These are phyloP conservation scores for Aureobasidium vineae DNA, from an alignment of 2,329 filamentous ascomycete genomes.

Conservation along the genomic window DNA sequence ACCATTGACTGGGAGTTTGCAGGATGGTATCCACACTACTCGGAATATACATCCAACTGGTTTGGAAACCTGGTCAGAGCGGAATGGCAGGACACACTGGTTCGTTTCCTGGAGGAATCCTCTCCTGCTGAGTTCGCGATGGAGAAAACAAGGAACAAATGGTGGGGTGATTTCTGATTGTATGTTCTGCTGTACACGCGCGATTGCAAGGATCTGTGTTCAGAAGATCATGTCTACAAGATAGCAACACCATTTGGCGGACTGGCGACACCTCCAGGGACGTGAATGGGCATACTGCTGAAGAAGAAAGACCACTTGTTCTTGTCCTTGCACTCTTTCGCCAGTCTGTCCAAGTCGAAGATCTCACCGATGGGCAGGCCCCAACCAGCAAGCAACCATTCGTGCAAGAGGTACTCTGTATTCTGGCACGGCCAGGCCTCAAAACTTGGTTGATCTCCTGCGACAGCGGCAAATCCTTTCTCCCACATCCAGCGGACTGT, in stretches of 20 bases:
- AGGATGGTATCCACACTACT: slow-evolving; percentile 51
- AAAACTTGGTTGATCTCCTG: slow-evolving; percentile 62
- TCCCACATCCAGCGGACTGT: slow-evolving; percentile 46
- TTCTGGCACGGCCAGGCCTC: slow-evolving; percentile 57
- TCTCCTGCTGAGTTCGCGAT: slow-evolving; percentile 43
- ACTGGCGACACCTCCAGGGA: slow-evolving; percentile 29
- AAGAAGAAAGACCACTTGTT: slow-evolving; percentile 36
- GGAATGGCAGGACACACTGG: slow-evolving; percentile 40
- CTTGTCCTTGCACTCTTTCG: slow-evolving; percentile 34
- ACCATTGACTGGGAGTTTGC: slow-evolving; percentile 51
- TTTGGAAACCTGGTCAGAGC: slow-evolving; percentile 44
- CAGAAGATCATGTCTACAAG: not conserved
- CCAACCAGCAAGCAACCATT: slow-evolving; percentile 31
- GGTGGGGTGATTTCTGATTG: slow-evolving; percentile 6
- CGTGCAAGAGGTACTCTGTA: slow-evolving; percentile 35
- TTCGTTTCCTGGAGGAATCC: slow-evolving; percentile 39
- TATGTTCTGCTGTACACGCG: no score
- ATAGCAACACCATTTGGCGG: slow-evolving; percentile 32
- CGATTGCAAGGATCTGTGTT: no score
- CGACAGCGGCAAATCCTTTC: slow-evolving; percentile 59
- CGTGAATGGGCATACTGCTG: slow-evolving; percentile 31
- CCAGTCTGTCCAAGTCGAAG: slow-evolving; percentile 39
- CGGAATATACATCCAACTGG: slow-evolving; percentile 46
- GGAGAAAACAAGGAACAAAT: slow-evolving; percentile 37
- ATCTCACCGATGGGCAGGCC: slow-evolving; percentile 38